These are phyloP conservation scores for Sungouiozyma ichnusensis DNA, from an alignment of 805 yeast species.

Conservation along the genomic window DNA sequence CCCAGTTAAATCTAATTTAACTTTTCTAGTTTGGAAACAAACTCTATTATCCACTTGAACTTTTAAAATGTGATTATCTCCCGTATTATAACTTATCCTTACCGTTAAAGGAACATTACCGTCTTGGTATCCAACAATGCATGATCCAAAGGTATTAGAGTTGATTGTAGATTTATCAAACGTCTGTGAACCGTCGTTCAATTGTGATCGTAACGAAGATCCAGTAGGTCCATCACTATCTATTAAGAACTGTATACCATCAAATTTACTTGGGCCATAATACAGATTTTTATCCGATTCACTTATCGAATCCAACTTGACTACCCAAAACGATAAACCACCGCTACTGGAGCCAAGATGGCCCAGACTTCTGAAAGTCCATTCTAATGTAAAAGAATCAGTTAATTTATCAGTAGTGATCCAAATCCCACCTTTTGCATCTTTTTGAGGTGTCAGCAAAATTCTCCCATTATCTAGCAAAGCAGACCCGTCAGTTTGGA, in stretches of 20 bases:
- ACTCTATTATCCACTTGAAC: conserved; percentile 65
- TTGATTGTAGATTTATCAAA: conserved; percentile 20
- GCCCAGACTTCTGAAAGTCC: conserved; percentile 54
- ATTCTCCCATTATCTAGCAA: conserved; percentile 43
- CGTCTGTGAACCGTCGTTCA: conserved; percentile 46
- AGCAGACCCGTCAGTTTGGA: conserved; percentile 34
- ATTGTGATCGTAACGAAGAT: conserved; percentile 45
- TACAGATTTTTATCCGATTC: conserved; percentile 29
- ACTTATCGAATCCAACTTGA: conserved; percentile 17
- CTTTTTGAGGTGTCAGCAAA: conserved; percentile 37
- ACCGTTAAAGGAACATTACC: conserved; percentile 61
- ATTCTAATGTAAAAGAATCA: conserved; percentile 46
- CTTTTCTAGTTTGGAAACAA: conserved; percentile 53
- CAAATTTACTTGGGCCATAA: conserved; percentile 48
- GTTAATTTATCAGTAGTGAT: conserved; percentile 24
- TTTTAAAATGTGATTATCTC: conserved; percentile 36
- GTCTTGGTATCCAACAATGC: conserved; percentile 51
- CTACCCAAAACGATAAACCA: conserved; percentile 50
- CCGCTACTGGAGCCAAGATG: conserved; percentile 38
- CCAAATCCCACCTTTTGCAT: conserved; percentile 39
- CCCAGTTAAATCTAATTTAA: conserved; percentile 28
- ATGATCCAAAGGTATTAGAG: conserved; percentile 39
- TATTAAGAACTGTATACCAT: conserved; percentile 54
- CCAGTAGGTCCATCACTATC: conserved; percentile 41
- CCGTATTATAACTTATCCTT: conserved; percentile 48